A percentile compares a stretch with the other conserved stretches of the same genome.
Evolutionary conservation across 768 basidiomycete genomes (phyloP).

Genomic region (Collybiopsis luxurians): DNA sequence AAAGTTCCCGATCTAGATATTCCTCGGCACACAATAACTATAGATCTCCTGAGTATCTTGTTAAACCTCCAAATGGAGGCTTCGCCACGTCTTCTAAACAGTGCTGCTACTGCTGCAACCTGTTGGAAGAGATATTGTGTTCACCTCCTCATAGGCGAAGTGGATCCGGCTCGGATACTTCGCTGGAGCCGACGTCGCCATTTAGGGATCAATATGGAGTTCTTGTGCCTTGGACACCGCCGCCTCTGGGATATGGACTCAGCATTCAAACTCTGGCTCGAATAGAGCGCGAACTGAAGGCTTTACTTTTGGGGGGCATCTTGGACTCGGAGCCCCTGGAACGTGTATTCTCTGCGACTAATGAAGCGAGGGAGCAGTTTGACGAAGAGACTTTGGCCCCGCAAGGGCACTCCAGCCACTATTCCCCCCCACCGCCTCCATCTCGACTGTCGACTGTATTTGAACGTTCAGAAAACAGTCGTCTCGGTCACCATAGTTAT

Average conservation of each 20-base stretch:
- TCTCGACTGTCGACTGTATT: not conserved
- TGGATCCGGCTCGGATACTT: not conserved
- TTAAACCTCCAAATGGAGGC: not conserved
- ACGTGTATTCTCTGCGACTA: not conserved
- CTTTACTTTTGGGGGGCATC: not conserved
- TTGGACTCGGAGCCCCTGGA: not conserved
- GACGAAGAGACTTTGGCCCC: not conserved
- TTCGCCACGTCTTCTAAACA: not conserved
- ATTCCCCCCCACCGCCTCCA: not conserved
- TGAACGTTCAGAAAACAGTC: not conserved
- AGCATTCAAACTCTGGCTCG: not conserved
- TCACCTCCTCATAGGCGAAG: not conserved
- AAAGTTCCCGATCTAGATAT: not conserved
- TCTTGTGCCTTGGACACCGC: slow-evolving; percentile 6
- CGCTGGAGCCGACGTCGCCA: not conserved
- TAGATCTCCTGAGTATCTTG: not conserved
- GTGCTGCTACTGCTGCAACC: slow-evolving; percentile 6
- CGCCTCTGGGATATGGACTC: slow-evolving; percentile 4
- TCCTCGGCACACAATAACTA: no score
- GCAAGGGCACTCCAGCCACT: not conserved
- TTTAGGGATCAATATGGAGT: not conserved
- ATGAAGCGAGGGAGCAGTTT: not conserved
- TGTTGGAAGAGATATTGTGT: not conserved
- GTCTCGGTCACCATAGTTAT: not conserved
- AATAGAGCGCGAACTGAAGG: slow-evolving; percentile 1